Evolutionary conservation across 73 alveolate genomes (phyloP).

Genomic region (Paramecium primaurelia): DNA sequence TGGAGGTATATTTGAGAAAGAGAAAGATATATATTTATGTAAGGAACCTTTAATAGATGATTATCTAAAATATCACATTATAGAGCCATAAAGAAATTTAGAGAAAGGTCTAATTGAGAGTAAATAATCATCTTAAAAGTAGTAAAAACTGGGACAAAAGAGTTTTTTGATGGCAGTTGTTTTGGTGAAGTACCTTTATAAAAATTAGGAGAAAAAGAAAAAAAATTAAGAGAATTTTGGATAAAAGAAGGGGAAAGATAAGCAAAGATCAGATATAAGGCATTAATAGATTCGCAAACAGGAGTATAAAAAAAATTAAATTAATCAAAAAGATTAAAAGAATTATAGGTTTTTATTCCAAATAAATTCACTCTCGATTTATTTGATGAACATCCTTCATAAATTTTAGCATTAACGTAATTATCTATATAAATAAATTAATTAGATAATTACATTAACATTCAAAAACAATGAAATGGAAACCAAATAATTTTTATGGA

Average conservation of each 20-base stretch:
- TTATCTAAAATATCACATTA: not conserved
- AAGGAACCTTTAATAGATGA: slow-evolving; percentile 32
- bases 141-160: slow-evolving; percentile 33
- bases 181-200: not conserved
- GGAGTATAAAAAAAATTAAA: not conserved
- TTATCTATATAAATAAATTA: not conserved
- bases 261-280: not conserved
- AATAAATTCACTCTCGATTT: not conserved
- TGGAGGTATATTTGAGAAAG: slow-evolving; percentile 7
- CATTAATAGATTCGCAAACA: not conserved
- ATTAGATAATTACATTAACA: not conserved
- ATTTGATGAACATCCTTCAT: slow-evolving; percentile 15
- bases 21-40: slow-evolving; percentile 21
- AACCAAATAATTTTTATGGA: slow-evolving; percentile 1
- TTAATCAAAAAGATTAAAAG: not conserved
- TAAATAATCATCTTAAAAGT: not conserved
- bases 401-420: slow-evolving; percentile 8
- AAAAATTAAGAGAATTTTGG: not conserved
- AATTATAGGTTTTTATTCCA: not conserved
- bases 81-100: not conserved
- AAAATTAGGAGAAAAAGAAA: not conserved
- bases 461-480: not conserved
- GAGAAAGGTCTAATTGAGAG: slow-evolving; percentile 32
- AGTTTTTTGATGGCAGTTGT: not conserved
- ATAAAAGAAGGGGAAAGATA: not conserved